Base-by-base conservation (phyloP, 352 stramenopile species). In the Thalassiosira livingstoniorum region DNA sequence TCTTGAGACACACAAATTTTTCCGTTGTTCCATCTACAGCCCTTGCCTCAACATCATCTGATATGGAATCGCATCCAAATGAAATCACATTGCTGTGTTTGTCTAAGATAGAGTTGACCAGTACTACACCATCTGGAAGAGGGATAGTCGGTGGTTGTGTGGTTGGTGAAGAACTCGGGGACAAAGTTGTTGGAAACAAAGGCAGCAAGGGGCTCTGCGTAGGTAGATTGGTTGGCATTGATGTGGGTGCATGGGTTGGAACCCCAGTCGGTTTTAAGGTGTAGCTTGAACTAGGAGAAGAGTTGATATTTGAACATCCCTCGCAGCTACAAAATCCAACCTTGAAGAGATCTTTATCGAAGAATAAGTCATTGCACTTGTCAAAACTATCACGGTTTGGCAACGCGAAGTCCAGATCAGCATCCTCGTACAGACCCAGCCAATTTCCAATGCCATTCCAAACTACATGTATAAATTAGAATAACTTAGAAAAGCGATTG, bases 361-460 rank as follows among this genome's bases (percentile, higher is more conserved):
- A 45, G 23, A 75, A 66, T 10, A 75, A 29, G 21, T 66, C 67
- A 66, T n/a, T n/a, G n/a, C 67, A 75, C 58, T 70, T 67, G 27
- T 64, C 34, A 57, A 78, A 78, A 43, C 42, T 71, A 7, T 31
- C 29, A 29, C 79, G 43, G 60, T 90, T 90, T 25, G 83, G 83
- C 27, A 89, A 27, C 4, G 35, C 58, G 32, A 77, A 78, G 42
- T 89, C 62, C 10, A 85, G 64, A 1, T 82, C 64, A 43, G 31
- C 21, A 27, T 84, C 68, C 42, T 60, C 47, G 34, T 42, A 35
- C 31, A 87, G 35, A n/a, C 83, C 79, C 54, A 85, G 65, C 83
- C 83, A 89, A 45, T 81, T 25, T 21, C 43, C 47, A 5, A 87
- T 64, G 25, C 75, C 70, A 37, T 83, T 88, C 71, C 62, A 82